Evolutionary conservation across 805 yeast species (phyloP).

Genomic region (Torulaspora gathmanii): DNA sequence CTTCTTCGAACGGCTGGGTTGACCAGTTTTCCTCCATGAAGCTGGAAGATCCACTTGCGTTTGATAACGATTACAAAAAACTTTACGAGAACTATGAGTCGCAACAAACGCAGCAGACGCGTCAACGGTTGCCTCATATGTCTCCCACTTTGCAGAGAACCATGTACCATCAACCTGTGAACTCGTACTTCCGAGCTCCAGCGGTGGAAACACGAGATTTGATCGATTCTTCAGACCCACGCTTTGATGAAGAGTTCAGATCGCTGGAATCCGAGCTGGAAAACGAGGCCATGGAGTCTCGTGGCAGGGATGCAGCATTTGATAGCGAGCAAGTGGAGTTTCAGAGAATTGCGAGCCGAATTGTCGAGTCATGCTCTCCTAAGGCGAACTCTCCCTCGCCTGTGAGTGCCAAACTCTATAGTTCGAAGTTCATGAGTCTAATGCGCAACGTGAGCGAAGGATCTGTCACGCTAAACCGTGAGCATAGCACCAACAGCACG

Average conservation of each 20-base stretch:
- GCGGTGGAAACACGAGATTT: background rate
- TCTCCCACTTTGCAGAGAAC: conserved; percentile 6
- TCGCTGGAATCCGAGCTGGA: conserved; percentile 24
- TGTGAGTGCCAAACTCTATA: conserved; percentile 20
- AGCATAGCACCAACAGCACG: conserved; percentile 11
- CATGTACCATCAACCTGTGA: conserved; percentile 5
- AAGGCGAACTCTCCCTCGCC: conserved; percentile 13
- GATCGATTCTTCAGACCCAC: background rate
- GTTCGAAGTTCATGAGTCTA: conserved; percentile 30
- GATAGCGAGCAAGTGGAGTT: conserved; percentile 26
- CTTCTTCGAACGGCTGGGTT: conserved; percentile 15
- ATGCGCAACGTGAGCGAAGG: conserved; percentile 33
- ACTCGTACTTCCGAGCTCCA: background rate
- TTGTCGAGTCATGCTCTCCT: conserved; percentile 21
- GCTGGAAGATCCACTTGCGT: conserved; percentile 31
- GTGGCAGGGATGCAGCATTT: conserved; percentile 1
- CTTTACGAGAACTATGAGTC: conserved; percentile 26
- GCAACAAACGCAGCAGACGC: conserved; percentile 8
- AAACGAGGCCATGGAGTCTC: conserved; percentile 2
- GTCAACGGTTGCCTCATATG: conserved; percentile 1
- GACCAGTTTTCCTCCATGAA: conserved; percentile 28
- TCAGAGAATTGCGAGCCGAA: conserved; percentile 26
- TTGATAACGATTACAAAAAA: conserved; percentile 28
- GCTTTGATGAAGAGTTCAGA: conserved; percentile 24
- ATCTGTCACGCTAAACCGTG: conserved; percentile 24